Conservation (phyloP, 495 filamentous ascomycete genomes). For the Xylaria telfairii region DNA sequence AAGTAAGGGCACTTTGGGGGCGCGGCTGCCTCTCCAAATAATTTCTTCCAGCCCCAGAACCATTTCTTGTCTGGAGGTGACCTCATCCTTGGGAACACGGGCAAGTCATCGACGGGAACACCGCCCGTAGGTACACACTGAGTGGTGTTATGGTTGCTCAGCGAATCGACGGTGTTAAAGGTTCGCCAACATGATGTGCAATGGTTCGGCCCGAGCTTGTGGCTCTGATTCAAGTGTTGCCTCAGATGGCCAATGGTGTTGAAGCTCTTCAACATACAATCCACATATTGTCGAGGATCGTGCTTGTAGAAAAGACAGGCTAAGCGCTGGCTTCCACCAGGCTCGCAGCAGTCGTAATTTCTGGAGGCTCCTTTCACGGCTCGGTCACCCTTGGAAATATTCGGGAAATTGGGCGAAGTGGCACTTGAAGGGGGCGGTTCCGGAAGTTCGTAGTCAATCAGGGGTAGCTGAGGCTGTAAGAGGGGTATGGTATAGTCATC, state of each 20-base stretch:
- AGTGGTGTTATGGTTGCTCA: constrained; percentile 5
- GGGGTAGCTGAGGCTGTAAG: neutral
- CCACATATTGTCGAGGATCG: constrained; percentile 17
- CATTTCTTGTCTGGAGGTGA: constrained; percentile 24
- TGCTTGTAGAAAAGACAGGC: constrained; percentile 36
- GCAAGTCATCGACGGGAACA: constrained; percentile 26
- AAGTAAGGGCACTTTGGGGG: constrained; percentile 29
- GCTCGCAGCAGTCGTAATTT: neutral
- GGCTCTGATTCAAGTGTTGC: constrained; percentile 30
- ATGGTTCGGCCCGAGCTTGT: constrained; percentile 24
- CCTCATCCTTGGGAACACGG: constrained; percentile 19
- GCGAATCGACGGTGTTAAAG: constrained; percentile 17
- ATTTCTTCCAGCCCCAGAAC: constrained; percentile 29
- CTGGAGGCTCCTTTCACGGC: neutral
- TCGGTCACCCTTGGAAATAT: neutral
- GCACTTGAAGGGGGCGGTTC: neutral
- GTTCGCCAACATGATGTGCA: constrained; percentile 27
- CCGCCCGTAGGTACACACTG: constrained; percentile 26
- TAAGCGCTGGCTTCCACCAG: constrained; percentile 7
- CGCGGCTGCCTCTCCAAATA: constrained; percentile 24
- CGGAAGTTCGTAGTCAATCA: neutral
- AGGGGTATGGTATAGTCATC: neutral
- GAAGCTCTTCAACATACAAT: constrained; percentile 28
- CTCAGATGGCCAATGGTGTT: constrained; percentile 26
- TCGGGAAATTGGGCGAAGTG: neutral